Conservation (phyloP, 768 basidiomycete species). For the Calocera viscosa region DNA sequence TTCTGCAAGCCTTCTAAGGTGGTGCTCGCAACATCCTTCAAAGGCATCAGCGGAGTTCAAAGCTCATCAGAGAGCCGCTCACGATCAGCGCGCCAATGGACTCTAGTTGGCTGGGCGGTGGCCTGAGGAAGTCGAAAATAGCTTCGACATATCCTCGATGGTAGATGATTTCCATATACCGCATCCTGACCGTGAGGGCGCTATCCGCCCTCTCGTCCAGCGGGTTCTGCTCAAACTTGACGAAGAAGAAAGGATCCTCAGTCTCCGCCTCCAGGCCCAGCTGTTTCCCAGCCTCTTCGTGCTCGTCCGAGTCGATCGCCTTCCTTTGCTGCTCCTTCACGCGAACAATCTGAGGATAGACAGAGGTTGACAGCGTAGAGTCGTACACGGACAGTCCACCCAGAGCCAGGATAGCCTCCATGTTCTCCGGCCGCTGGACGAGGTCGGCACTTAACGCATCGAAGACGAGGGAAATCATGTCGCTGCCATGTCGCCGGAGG, state of each 20-base stretch:
- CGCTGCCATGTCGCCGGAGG: conserved; percentile 52
- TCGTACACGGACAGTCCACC: conserved; percentile 82
- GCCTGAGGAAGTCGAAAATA: conserved; percentile 80
- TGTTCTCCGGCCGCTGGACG: conserved; percentile 71
- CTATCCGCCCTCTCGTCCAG: conserved; percentile 85
- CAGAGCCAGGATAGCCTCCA: conserved; percentile 74
- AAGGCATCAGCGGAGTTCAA: conserved; percentile 1
- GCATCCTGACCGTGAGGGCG: conserved; percentile 76
- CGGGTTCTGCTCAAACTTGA: conserved; percentile 86
- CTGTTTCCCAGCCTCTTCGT: conserved; percentile 28
- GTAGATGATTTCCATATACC: conserved; percentile 94
- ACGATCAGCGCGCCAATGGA: conserved; percentile 88
- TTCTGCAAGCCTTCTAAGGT: conserved; percentile 87
- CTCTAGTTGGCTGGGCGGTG: conserved; percentile 86
- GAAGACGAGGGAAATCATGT: conserved; percentile 79
- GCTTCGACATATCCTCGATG: conserved; percentile 89
- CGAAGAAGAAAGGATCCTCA: conserved; percentile 58
- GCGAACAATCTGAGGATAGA: conserved; percentile 83
- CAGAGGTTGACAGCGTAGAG: conserved; percentile 66
- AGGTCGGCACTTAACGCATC: conserved; percentile 75
- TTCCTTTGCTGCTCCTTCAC: conserved; percentile 42
- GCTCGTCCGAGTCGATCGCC: conserved; percentile 19
- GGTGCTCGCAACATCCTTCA: conserved; percentile 75
- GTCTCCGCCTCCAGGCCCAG: conserved; percentile 18
- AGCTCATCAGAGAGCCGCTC: conserved; percentile 22